phyloP scores from a whole-genome alignment of 1,284 basidiomycete genomes.

The Trichosporon inkin region DNA sequence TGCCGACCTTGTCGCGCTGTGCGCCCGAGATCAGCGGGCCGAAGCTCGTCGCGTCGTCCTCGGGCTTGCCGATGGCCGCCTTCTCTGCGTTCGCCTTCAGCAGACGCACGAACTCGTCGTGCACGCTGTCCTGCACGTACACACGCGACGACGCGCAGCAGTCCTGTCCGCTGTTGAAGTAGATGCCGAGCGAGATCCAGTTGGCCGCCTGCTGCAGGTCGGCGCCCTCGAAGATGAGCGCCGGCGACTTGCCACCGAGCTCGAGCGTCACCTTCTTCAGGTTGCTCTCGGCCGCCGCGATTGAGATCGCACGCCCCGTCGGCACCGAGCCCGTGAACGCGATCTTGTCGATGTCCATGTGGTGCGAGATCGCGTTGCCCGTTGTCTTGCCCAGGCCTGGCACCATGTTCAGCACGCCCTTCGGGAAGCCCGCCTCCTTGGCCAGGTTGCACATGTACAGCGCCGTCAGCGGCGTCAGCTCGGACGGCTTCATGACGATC shows the following conservation, averaged over 20 bases:
- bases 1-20: conserved; percentile 85
- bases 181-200: conserved; percentile 44
- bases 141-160: conserved; percentile 66
- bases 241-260: conserved; percentile 56
- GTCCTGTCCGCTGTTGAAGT: conserved; percentile 39
- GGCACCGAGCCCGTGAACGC: conserved; percentile 62
- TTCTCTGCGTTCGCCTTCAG: conserved; percentile 66
- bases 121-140: conserved; percentile 77
- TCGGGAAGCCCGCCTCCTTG: conserved; percentile 65
- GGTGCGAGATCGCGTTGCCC: conserved; percentile 74
- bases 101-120: conserved; percentile 69
- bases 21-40: conserved; percentile 77
- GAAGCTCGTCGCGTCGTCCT: conserved; percentile 66
- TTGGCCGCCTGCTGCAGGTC: conserved; percentile 69
- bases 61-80: conserved; percentile 66
- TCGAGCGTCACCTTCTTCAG: conserved; percentile 65
- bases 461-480: conserved; percentile 84
- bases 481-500: conserved; percentile 65
- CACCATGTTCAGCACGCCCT: conserved; percentile 87
- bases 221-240: conserved; percentile 52
- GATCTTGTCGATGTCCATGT: conserved; percentile 73
- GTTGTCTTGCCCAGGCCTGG: conserved; percentile 76
- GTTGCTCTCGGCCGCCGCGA: conserved; percentile 75
- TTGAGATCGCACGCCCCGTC: conserved; percentile 79
- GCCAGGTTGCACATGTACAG: conserved; percentile 56